These are phyloP conservation scores for Leonotis leonurus DNA, from an alignment of 257 asterid genomes.

Conservation along the genomic window DNA sequence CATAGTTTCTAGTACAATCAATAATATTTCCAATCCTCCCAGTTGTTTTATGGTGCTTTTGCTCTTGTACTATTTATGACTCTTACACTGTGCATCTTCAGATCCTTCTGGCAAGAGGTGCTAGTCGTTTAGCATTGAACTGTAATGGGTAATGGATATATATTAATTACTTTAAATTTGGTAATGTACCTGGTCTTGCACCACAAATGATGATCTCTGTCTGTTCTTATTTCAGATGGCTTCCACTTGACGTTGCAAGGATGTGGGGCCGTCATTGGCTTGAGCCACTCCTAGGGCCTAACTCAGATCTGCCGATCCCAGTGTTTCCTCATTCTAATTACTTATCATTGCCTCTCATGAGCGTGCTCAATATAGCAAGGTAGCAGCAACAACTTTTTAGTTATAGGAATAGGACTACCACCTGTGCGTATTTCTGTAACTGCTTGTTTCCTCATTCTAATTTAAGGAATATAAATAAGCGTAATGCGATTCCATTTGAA, in stretches of 20 bases:
- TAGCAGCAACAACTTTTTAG: neutral
- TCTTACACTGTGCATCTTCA: constrained; percentile 24
- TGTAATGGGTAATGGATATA: constrained; percentile 71
- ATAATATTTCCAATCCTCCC: neutral
- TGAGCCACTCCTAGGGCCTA: constrained; percentile 65
- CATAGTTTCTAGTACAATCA: neutral
- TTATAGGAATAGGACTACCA: too few species aligned
- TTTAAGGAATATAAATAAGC: neutral
- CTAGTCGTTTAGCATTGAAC: constrained; percentile 81
- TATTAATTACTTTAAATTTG: neutral
- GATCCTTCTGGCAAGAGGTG: constrained; percentile 88
- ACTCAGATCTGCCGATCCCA: constrained; percentile 57
- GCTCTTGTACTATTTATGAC: neutral
- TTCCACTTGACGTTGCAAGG: constrained; percentile 89
- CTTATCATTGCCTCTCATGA: constrained; percentile 84
- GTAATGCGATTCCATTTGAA: neutral
- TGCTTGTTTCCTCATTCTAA: too few species aligned
- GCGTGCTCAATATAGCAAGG: constrained; percentile 93
- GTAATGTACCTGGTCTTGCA: neutral
- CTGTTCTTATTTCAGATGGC: constrained; percentile 70
- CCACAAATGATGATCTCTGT: constrained; percentile 2
- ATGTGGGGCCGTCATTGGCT: constrained; percentile 99
- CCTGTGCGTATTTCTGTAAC: too few species aligned
- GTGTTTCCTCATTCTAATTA: constrained; percentile 69
- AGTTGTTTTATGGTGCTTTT: neutral